phyloP scores from a whole-genome alignment of 2,329 filamentous ascomycete species.

The Zopfia rhizophila region DNA sequence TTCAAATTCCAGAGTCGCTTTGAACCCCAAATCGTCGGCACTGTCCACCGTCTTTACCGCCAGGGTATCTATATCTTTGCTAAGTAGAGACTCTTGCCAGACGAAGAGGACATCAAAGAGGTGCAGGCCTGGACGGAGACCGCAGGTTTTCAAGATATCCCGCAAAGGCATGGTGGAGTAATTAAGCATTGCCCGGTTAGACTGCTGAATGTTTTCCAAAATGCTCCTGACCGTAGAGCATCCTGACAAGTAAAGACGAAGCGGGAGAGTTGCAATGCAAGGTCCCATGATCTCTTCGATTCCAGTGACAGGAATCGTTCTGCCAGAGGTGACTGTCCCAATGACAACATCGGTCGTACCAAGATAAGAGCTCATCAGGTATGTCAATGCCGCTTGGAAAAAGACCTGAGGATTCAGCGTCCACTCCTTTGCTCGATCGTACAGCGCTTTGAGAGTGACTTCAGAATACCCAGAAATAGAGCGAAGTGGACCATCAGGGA shows the following conservation, averaged over 20 bases:
- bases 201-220: slow-evolving; percentile 69
- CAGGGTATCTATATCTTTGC: slow-evolving; percentile 37
- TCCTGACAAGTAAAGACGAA: slow-evolving; percentile 69
- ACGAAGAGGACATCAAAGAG: slow-evolving; percentile 84
- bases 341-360: slow-evolving; percentile 75
- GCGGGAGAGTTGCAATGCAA: slow-evolving; percentile 79
- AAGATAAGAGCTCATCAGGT: slow-evolving; percentile 72
- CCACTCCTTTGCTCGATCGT: slow-evolving; percentile 31
- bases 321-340: slow-evolving; percentile 83
- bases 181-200: slow-evolving; percentile 72
- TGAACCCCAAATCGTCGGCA: slow-evolving; percentile 79
- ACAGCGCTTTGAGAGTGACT: slow-evolving; percentile 27
- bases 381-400: slow-evolving; percentile 77
- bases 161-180: slow-evolving; percentile 72
- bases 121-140: slow-evolving; percentile 63
- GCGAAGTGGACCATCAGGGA: slow-evolving; percentile 15
- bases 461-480: slow-evolving; percentile 31
- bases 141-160: slow-evolving; percentile 73
- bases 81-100: slow-evolving; percentile 78
- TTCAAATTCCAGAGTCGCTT: slow-evolving; percentile 79
- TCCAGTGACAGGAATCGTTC: slow-evolving; percentile 74
- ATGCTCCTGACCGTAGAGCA: slow-evolving; percentile 68
- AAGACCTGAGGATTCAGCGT: slow-evolving; percentile 73
- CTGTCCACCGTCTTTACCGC: slow-evolving; percentile 67
- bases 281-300: slow-evolving; percentile 83